These are phyloP conservation scores for Trichothecium roseum DNA, from an alignment of 2,329 filamentous ascomycete species.

Conservation along the genomic window DNA sequence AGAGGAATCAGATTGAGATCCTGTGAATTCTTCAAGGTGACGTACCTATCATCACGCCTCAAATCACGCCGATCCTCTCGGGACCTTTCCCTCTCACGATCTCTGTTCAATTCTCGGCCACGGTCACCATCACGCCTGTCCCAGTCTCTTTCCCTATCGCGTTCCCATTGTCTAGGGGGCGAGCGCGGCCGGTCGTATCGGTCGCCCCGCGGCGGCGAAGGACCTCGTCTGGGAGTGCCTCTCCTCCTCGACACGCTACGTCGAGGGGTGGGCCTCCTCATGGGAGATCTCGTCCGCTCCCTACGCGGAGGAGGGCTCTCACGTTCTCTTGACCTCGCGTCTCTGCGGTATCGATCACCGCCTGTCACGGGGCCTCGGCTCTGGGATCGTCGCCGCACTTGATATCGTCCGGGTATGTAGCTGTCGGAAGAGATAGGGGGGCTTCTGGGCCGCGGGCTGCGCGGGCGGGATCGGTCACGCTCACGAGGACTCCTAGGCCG, in stretches of 20 bases:
- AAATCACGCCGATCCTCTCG: conserved; percentile 30
- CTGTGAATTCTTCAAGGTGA: not conserved
- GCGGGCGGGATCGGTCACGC: conserved; percentile 16
- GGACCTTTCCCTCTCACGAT: conserved; percentile 15
- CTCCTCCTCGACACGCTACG: conserved; percentile 26
- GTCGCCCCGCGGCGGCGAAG: conserved; percentile 22
- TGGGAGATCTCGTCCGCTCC: conserved; percentile 24
- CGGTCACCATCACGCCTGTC: conserved; percentile 18
- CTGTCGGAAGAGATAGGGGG: conserved; percentile 30
- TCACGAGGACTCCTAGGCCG: conserved; percentile 5
- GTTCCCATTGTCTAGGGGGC: conserved; percentile 15
- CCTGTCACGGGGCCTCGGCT: conserved; percentile 17
- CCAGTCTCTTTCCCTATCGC: conserved; percentile 17
- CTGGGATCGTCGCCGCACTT: conserved; percentile 28
- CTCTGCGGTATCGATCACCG: conserved; percentile 25
- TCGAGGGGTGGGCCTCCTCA: conserved; percentile 17
- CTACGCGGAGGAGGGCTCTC: conserved; percentile 25
- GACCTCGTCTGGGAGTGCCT: conserved; percentile 2
- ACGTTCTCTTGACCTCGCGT: conserved; percentile 27
- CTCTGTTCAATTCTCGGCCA: conserved; percentile 16
- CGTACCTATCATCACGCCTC: conserved; percentile 17
- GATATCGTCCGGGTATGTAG: conserved; percentile 34
- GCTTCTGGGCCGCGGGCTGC: conserved; percentile 28
- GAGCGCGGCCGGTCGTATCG: conserved; percentile 28
- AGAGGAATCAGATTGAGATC: conserved; percentile 10